A percentile compares a stretch with the other conserved stretches of the same genome.
phyloP scores from a whole-genome alignment of 2,329 filamentous ascomycete species.

The Fusarium hainanense region DNA sequence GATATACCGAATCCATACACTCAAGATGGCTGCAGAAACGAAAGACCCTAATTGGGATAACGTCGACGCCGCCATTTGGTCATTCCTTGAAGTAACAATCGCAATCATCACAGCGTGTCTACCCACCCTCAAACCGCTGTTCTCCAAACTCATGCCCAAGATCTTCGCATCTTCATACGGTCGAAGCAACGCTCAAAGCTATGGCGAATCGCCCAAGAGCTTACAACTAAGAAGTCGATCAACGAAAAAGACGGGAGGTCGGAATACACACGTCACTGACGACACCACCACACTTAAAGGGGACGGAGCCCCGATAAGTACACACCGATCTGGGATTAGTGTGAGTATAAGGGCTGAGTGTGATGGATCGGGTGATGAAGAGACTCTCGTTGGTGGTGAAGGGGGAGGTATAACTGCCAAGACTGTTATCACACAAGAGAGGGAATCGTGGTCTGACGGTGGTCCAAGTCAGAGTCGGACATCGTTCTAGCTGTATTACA shows the following conservation, averaged over 20 bases:
- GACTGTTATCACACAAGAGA: neutral
- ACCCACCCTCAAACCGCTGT: slow-evolving; percentile 14
- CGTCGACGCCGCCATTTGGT: slow-evolving; percentile 23
- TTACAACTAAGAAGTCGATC: neutral
- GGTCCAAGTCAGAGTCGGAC: neutral
- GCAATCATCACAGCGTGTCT: slow-evolving; percentile 22
- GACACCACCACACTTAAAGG: neutral
- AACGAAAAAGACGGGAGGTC: neutral
- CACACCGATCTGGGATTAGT: neutral
- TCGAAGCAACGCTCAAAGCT: neutral
- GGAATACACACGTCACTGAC: neutral
- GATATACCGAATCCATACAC: slow-evolving; percentile 16
- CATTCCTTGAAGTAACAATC: slow-evolving; percentile 19
- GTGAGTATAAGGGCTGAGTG: neutral
- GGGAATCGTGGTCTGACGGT: neutral
- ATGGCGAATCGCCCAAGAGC: neutral
- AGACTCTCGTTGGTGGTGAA: neutral
- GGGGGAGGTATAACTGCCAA: neutral
- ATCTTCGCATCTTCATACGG: neutral
- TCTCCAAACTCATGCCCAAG: slow-evolving; percentile 20
- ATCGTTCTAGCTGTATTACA: neutral
- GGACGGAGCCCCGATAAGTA: neutral
- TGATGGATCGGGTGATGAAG: neutral
- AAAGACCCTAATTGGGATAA: slow-evolving; percentile 31
- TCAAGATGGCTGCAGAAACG: slow-evolving; percentile 10